These are phyloP conservation scores for Metschnikowia lunata DNA, from an alignment of 805 yeast genomes.

Conservation along the genomic window DNA sequence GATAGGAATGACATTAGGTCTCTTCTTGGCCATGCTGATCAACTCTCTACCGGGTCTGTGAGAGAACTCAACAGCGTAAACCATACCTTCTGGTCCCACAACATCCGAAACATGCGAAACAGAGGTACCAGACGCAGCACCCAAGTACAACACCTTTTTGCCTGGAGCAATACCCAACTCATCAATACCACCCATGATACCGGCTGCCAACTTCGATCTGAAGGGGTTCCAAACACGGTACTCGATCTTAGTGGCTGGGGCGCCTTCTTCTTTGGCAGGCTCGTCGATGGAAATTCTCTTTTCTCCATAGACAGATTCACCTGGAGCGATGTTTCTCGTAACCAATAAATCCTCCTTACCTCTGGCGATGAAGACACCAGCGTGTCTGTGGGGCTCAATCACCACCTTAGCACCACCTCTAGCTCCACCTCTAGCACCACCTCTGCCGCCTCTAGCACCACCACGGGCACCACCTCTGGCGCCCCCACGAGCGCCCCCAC, in stretches of 20 bases:
- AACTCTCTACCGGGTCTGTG: slow-evolving; percentile 99
- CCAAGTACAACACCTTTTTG: slow-evolving; percentile 92
- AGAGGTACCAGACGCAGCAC: slow-evolving; percentile 99
- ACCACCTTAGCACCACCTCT: slow-evolving; percentile 92
- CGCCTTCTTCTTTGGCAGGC: slow-evolving; percentile 83
- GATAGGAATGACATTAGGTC: slow-evolving; percentile 98
- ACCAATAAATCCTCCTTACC: slow-evolving; percentile 98
- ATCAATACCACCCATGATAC: slow-evolving; percentile 99
- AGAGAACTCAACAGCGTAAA: slow-evolving; percentile 98
- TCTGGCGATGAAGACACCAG: slow-evolving; percentile 98
- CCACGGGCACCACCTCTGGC: slow-evolving; percentile 42
- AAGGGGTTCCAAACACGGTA: slow-evolving; percentile 99
- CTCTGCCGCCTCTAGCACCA: slow-evolving; percentile 54
- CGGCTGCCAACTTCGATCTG: slow-evolving; percentile 99
- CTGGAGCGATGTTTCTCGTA: slow-evolving; percentile 96
- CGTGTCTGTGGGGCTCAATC: slow-evolving; percentile 98
- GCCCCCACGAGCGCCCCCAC: slow-evolving; percentile 34
- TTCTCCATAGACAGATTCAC: slow-evolving; percentile 98
- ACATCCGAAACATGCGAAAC: slow-evolving; percentile 97
- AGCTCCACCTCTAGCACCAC: slow-evolving; percentile 80
- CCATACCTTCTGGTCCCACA: slow-evolving; percentile 98
- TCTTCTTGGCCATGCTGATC: slow-evolving; percentile 99
- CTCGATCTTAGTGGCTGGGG: slow-evolving; percentile 89
- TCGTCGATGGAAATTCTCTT: slow-evolving; percentile 93
- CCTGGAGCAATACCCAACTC: slow-evolving; percentile 98